A percentile compares a stretch with the other conserved stretches of the same genome.
These are phyloP conservation scores for Phialocephala sp. DNA, from an alignment of 2,329 filamentous ascomycete genomes.

Conservation along the genomic window DNA sequence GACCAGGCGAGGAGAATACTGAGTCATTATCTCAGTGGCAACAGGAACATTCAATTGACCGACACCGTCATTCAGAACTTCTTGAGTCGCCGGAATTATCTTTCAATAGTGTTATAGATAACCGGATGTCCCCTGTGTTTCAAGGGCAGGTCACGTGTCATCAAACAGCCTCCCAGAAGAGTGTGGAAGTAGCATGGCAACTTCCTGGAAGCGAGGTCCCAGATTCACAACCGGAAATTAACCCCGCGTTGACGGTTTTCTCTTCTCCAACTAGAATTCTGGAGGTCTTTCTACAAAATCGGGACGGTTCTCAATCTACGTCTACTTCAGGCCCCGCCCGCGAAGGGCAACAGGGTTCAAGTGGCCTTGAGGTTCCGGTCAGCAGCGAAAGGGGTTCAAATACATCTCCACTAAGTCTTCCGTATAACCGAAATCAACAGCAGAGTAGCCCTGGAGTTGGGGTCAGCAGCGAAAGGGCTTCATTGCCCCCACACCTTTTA, in stretches of 20 bases:
- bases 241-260: constrained; percentile 42
- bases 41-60: constrained; percentile 2
- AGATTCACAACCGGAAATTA: constrained; percentile 58
- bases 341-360: not conserved
- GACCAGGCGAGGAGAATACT: constrained; percentile 23
- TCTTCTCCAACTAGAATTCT: constrained; percentile 58
- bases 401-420: not conserved
- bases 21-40: constrained; percentile 16
- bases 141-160: constrained; percentile 22
- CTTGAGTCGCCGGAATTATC: constrained; percentile 36
- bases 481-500: not conserved
- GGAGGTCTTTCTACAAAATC: constrained; percentile 53
- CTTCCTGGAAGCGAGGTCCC: constrained; percentile 56
- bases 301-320: constrained; percentile 34
- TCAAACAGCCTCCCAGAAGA: not conserved
- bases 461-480: not conserved
- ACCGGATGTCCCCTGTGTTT: constrained; percentile 39
- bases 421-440: not conserved
- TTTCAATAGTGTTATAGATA: constrained; percentile 39
- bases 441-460: not conserved
- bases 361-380: not conserved
- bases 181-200: constrained; percentile 45
- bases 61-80: not conserved
- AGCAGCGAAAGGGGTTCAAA: not conserved
- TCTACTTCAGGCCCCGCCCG: constrained; percentile 31